Evolutionary conservation across 2,329 filamentous ascomycete species (phyloP), one percentile per base, ranked within the genome.

Genomic region (Colletotrichum salicis): DNA sequence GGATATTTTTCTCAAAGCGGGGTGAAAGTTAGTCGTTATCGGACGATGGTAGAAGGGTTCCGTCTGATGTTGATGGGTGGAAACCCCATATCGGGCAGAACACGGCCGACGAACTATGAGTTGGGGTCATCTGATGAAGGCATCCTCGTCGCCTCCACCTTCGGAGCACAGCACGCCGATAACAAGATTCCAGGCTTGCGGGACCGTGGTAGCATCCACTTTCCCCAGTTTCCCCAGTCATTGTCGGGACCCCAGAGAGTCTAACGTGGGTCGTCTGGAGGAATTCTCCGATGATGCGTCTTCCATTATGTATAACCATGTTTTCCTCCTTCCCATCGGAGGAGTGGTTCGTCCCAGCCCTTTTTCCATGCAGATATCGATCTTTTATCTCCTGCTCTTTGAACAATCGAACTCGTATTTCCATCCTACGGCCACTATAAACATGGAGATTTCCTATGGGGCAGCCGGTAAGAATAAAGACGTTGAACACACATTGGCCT

Each of bases 171-270:
- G 41, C 51, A 19, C 7, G n/a, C 56, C 55, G 64, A 67, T 19
- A 6, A 22, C 51, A 41, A 61, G 29, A 24, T 54, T 35, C 37
- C 33, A 51, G 12, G 56, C 41, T 8, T 45, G 56, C 41, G 29
- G 45, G 31, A 59, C 29, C 29, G 45, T 31, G 27, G 13, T n/a
- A 24, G 19, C 64, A 19, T 54, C 45, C 56, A 52, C 64, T 67
- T 57, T 67, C 64, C 41, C 56, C 64, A 54, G 56, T 54, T 67
- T 67, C 64, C 56, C 45, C 52, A 22, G 45, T n/a, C 29, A 31
- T 41, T 22, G 5, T 24, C 24, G 22, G 45, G 22, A 19, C 37
- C 54, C 15, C 37, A 51, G 55, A 33, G 19, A 59, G 22, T 55
- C 22, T 41, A 3, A 29, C 37, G 24, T 52, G 64, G n/a, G 33